Evolutionary conservation across 192 early-diverging fungal genomes (phyloP).

Genomic region (Coemansia sp.): DNA sequence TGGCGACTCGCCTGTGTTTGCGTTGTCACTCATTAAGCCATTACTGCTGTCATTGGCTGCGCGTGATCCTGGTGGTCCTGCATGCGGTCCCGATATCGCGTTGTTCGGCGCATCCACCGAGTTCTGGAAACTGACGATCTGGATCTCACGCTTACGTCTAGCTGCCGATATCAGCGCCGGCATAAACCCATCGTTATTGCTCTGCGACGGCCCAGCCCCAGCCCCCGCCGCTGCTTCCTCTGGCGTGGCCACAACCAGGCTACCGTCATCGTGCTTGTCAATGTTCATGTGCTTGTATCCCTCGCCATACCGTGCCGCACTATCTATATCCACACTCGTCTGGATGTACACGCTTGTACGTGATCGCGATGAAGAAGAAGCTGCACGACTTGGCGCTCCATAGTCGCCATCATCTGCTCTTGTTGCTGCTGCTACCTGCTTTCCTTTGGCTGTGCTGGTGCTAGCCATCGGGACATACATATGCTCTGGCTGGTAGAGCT

Average conservation of each 20-base stretch:
- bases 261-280: constrained; percentile 45
- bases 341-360: constrained; percentile 44
- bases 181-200: constrained; percentile 34
- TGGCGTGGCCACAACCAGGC: constrained; percentile 30
- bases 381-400: constrained; percentile 22
- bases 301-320: constrained; percentile 45
- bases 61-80: not conserved
- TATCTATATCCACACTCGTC: constrained; percentile 31
- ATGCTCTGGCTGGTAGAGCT: not conserved
- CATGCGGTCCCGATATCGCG: constrained; percentile 21
- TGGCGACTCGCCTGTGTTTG: constrained; percentile 5
- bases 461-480: not conserved
- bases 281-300: constrained; percentile 49
- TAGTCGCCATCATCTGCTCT: constrained; percentile 10
- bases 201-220: not conserved
- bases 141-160: constrained; percentile 53
- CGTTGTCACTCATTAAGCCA: not conserved
- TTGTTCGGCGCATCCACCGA: constrained; percentile 38
- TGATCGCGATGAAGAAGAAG: constrained; percentile 11
- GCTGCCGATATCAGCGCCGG: constrained; percentile 47
- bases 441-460: not conserved
- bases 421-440: constrained; percentile 3
- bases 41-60: not conserved
- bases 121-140: constrained; percentile 46
- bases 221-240: not conserved